Evolutionary conservation across 208 protist genomes (phyloP), one percentile per base, ranked within the genome.

Genomic region (Balamuthia mandrillaris): DNA sequence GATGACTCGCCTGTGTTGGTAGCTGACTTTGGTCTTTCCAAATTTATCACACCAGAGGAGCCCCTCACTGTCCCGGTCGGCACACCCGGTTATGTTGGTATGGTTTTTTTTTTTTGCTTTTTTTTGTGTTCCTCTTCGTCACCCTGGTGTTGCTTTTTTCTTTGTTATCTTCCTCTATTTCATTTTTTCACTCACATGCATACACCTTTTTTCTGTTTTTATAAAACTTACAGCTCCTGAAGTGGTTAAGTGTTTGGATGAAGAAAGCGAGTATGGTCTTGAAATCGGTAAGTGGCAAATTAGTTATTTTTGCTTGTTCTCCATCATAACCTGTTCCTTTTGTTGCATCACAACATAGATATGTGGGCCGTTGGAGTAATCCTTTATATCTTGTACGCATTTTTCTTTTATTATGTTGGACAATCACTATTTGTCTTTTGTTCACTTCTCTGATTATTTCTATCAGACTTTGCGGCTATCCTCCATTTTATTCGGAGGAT

Each of bases 361-460:
- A 88, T 91, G 84, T 92, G 90, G 90, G 81, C 86, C 56, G 89
- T 91, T 18, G 90, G 90, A 54, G 88, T 92, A 16, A 91, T 92
- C 24, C 87, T 89, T 12, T 92, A 92, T 82, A 90, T 91, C 63
- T 66, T 92, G 49, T 79, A 52, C 54, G 51, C 45, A 35, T 21
- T 72, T 27, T 68, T 7, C 47, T 9, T 6, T 42, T 47, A 6
- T 16, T 24, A n/a, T n/a, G n/a, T n/a, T n/a, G n/a, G n/a, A n/a
- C n/a, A n/a, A n/a, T n/a, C n/a, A n/a, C n/a, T 14, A 18, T 44
- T 14, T n/a, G n/a, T n/a, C n/a, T n/a, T n/a, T 51, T 4, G 45
- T 7, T 24, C n/a, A 31, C 33, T 45, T n/a, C n/a, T n/a, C n/a
- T n/a, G n/a, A n/a, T n/a, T n/a, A n/a, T n/a, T n/a, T n/a, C n/a